phyloP scores from a whole-genome alignment of 1,284 basidiomycete species.

The Ustilago shanxiensis region DNA sequence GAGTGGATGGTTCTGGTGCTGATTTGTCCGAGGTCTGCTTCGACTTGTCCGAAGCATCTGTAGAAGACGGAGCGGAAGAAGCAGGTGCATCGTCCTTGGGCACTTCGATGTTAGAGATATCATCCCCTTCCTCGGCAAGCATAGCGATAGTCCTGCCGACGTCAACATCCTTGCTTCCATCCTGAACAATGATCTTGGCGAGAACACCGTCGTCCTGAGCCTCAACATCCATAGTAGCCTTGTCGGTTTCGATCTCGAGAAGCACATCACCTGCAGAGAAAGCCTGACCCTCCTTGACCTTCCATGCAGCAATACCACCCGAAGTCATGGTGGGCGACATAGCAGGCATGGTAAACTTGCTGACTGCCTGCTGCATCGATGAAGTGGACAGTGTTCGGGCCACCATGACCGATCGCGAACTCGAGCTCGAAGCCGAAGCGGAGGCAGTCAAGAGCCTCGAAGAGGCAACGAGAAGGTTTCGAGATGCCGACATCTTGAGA shows the following conservation, averaged over 20 bases:
- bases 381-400: slow-evolving; percentile 38
- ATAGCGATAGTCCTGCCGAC: slow-evolving; percentile 71
- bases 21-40: slow-evolving; percentile 32
- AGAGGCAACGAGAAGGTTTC: slow-evolving; percentile 24
- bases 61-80: slow-evolving; percentile 12
- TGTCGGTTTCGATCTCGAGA: slow-evolving; percentile 81
- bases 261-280: slow-evolving; percentile 85
- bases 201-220: slow-evolving; percentile 72
- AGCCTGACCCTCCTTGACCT: slow-evolving; percentile 70
- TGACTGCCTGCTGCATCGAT: slow-evolving; percentile 44
- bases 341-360: slow-evolving; percentile 66
- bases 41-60: slow-evolving; percentile 26
- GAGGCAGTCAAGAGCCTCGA: slow-evolving; percentile 30
- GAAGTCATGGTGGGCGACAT: slow-evolving; percentile 70
- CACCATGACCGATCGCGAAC: slow-evolving; percentile 20
- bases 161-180: slow-evolving; percentile 68
- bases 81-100: slow-evolving; percentile 49
- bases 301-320: slow-evolving; percentile 67
- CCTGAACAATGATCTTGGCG: slow-evolving; percentile 70
- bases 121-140: slow-evolving; percentile 72
- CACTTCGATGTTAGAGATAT: slow-evolving; percentile 67
- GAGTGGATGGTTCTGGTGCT: slow-evolving; percentile 26
- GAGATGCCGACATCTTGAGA: slow-evolving; percentile 38
- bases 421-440: slow-evolving; percentile 20
- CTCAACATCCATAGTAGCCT: slow-evolving; percentile 71